Base-by-base conservation (phyloP, 2,329 filamentous ascomycete genomes). In the Microsporum ferrugineum region DNA sequence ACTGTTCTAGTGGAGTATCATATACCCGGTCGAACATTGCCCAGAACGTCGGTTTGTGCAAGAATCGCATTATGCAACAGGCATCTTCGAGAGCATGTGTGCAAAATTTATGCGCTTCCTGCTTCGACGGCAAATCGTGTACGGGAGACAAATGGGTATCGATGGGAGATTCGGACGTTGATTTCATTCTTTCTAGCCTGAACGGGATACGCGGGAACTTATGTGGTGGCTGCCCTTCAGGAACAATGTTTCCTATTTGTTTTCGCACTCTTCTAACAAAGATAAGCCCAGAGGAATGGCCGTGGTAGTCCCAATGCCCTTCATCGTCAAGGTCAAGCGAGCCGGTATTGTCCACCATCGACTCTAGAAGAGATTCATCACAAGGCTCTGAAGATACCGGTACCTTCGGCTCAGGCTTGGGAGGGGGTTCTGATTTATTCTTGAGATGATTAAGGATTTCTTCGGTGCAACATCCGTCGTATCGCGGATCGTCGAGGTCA, bases 271-370 rank as follows among this genome's bases (percentile, higher is more conserved):
- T 85, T 65, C 85, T 84, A 67, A 96, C 82, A 72, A 96, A 99
- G 64, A 92, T 89, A 49, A 91, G 82, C 2, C 92, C 91, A 0
- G 94, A 97, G 0, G 92, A 96, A 65, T 89, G 88, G 56, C 94
- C 94, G 70, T 95, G 90, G 69, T 96, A 99, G 73, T 97, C 91
- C 85, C 91, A 95, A 67, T 94, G 85, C 47, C 92, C 92, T 68
- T 86, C 85, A 67, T 97, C 92, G 68, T 95, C 91, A 38, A 97
- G 80, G 69, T 97, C 92, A 17, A 99, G 80, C 71, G 91, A 88
- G 39, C 92, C 94, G 2, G 92, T 90, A 47, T 89, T 89, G 70
- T 92, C 88, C 62, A 97, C 91, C 92, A 99, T 97, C 33, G 91
- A 95, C 70, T 92, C 86, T 31, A 99, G 79, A 65, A 92, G 83